phyloP scores from a whole-genome alignment of 352 stramenopile species.

The Peronospora tabacina region DNA sequence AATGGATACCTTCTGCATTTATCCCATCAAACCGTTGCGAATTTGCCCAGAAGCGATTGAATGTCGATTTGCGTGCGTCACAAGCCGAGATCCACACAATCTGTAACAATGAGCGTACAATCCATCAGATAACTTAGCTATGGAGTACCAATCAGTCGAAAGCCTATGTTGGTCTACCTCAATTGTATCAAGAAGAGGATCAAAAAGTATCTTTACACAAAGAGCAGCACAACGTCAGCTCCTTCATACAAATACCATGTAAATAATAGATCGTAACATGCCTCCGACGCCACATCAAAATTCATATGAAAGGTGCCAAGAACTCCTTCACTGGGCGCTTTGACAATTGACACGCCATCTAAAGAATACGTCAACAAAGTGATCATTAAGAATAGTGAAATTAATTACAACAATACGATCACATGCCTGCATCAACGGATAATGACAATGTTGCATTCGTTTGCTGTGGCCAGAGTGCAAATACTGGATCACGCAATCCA shows the following conservation, averaged over 20 bases:
- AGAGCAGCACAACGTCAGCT: background rate
- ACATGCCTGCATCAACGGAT: slow-evolving; percentile 16
- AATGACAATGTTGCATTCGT: slow-evolving; percentile 17
- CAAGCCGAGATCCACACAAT: slow-evolving; percentile 28
- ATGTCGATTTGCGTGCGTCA: slow-evolving; percentile 28
- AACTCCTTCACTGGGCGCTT: slow-evolving; percentile 20
- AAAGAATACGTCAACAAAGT: background rate
- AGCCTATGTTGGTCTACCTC: slow-evolving; percentile 19
- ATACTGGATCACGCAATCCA: slow-evolving; percentile 10
- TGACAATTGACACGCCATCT: slow-evolving; percentile 22
- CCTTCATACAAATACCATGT: background rate
- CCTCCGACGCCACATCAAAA: slow-evolving; percentile 11
- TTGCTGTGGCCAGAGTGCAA: slow-evolving; percentile 31
- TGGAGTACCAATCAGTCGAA: background rate
- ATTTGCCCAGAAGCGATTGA: slow-evolving; percentile 26
- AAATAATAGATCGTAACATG: background rate
- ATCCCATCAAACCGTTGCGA: slow-evolving; percentile 20
- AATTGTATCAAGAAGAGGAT: slow-evolving; percentile 32
- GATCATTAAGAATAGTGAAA: background rate
- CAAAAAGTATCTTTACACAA: slow-evolving; percentile 18
- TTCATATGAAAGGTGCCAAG: slow-evolving; percentile 25
- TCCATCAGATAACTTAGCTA: background rate
- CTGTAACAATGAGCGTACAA: slow-evolving; percentile 14
- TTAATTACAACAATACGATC: background rate
- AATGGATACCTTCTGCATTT: slow-evolving; percentile 33